phyloP scores from a whole-genome alignment of 345 rosid genomes.

The Bruguiera gymnorhiza region DNA sequence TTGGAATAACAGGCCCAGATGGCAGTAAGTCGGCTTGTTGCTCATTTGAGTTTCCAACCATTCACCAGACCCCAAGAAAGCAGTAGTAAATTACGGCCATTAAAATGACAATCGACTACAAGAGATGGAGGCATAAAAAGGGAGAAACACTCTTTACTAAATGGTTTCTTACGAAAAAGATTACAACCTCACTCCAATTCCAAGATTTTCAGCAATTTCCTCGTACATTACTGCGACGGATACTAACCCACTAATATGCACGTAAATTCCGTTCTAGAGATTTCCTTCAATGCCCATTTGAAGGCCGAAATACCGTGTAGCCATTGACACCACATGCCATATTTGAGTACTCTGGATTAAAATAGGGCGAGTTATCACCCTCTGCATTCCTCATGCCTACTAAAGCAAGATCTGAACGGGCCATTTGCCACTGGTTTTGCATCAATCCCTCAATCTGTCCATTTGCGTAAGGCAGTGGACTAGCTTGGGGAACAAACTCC shows the following conservation, averaged over 20 bases:
- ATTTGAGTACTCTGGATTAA: constrained; percentile 45
- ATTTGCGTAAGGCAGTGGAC: constrained; percentile 40
- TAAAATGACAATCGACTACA: constrained; percentile 7
- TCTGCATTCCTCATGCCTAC: constrained; percentile 52
- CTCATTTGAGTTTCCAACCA: constrained; percentile 4
- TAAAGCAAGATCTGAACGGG: constrained; percentile 55
- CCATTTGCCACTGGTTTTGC: constrained; percentile 57
- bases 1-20: no score
- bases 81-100: not conserved
- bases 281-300: constrained; percentile 62
- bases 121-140: constrained; percentile 28
- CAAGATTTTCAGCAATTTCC: constrained; percentile 42
- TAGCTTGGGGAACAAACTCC: constrained; percentile 53
- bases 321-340: constrained; percentile 58
- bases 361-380: constrained; percentile 48
- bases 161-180: constrained; percentile 43
- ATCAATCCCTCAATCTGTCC: constrained; percentile 60
- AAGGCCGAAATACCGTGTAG: constrained; percentile 61
- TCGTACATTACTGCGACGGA: constrained; percentile 36
- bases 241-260: constrained; percentile 10
- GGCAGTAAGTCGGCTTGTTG: not conserved
- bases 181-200: constrained; percentile 54
- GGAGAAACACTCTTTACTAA: constrained; percentile 49
- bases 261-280: constrained; percentile 8
- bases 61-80: constrained; percentile 12